phyloP scores from a whole-genome alignment of 192 early-diverging fungal genomes.

The Gorgonomyces haynaldii region DNA sequence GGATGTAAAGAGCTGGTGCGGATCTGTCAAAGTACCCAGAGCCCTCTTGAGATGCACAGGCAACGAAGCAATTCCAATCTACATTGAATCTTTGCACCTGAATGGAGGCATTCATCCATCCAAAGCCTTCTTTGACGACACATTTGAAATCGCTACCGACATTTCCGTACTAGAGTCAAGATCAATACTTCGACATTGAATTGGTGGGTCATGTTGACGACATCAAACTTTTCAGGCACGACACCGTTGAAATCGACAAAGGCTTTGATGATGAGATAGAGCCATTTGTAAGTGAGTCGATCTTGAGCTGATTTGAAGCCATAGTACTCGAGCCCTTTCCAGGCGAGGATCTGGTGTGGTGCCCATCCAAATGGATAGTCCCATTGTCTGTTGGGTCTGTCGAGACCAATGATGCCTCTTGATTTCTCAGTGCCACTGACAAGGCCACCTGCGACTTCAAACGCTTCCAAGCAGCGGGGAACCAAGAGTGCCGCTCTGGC shows the following conservation, averaged over 20 bases:
- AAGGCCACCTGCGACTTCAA: slow-evolving; percentile 84
- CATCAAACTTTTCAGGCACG: slow-evolving; percentile 96
- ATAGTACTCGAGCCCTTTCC: slow-evolving; percentile 81
- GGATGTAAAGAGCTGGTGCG: slow-evolving; percentile 65
- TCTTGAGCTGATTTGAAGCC: slow-evolving; percentile 59
- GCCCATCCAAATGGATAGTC: slow-evolving; percentile 63
- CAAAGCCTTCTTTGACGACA: slow-evolving; percentile 91
- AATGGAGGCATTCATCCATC: slow-evolving; percentile 91
- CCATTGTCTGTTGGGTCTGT: slow-evolving; percentile 92
- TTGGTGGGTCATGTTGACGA: slow-evolving; percentile 78
- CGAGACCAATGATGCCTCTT: slow-evolving; percentile 64
- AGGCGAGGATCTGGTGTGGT: slow-evolving; percentile 98
- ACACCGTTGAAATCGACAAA: slow-evolving; percentile 82
- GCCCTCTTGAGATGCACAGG: no score
- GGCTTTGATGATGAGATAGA: slow-evolving; percentile 85
- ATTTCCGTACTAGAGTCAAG: slow-evolving; percentile 97
- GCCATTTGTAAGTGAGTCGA: slow-evolving; percentile 86
- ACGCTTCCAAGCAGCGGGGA: slow-evolving; percentile 50
- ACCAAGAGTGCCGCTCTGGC: slow-evolving; percentile 72
- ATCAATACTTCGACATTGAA: slow-evolving; percentile 89
- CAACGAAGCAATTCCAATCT: not conserved
- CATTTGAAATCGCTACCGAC: slow-evolving; percentile 89
- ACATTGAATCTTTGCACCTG: slow-evolving; percentile 20
- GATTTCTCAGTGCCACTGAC: slow-evolving; percentile 88
- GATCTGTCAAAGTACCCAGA: slow-evolving; percentile 62